These are phyloP conservation scores for Sequoiadendron giganteum DNA, from an alignment of 75 land plant genomes.

Conservation along the genomic window DNA sequence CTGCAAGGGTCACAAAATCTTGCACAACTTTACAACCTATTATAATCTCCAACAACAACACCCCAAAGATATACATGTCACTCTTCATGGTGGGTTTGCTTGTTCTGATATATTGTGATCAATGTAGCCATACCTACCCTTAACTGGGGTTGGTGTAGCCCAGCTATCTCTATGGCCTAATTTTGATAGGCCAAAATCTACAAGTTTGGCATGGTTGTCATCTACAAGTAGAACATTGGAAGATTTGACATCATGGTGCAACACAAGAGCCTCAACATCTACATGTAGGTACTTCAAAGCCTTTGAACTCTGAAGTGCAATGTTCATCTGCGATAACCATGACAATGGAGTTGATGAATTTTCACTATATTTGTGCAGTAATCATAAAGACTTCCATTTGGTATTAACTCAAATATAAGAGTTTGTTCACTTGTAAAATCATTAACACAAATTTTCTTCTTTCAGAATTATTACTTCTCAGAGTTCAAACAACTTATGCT, in stretches of 20 bases:
- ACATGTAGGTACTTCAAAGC: slow-evolving; percentile 36
- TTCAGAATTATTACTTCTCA: too few species aligned
- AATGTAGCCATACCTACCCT: slow-evolving; percentile 25
- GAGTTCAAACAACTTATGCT: too few species aligned
- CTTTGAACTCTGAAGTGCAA: slow-evolving; percentile 25
- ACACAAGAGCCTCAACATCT: slow-evolving; percentile 20
- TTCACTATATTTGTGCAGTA: slow-evolving; percentile 25
- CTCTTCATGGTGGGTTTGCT: slow-evolving; percentile 24
- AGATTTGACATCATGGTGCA: slow-evolving; percentile 40
- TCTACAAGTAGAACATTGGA: slow-evolving; percentile 33
- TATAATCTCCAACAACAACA: slow-evolving; percentile 29
- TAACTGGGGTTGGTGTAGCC: not conserved
- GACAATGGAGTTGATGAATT: slow-evolving; percentile 14
- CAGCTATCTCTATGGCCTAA: slow-evolving; percentile 11
- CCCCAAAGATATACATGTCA: slow-evolving; percentile 39
- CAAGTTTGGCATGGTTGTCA: slow-evolving; percentile 41
- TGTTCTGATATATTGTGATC: slow-evolving; percentile 24
- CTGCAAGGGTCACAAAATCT: slow-evolving; percentile 20
- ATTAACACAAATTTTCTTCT: not conserved
- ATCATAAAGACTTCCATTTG: slow-evolving; percentile 32
- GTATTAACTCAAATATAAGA: too few species aligned
- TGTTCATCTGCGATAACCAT: slow-evolving; percentile 24
- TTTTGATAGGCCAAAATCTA: slow-evolving; percentile 62
- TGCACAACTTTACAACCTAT: slow-evolving; percentile 26
- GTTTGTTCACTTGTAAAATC: slow-evolving; percentile 24